Conservation (phyloP, 2,329 filamentous ascomycete species). For the Aspergillus thermomutatus region DNA sequence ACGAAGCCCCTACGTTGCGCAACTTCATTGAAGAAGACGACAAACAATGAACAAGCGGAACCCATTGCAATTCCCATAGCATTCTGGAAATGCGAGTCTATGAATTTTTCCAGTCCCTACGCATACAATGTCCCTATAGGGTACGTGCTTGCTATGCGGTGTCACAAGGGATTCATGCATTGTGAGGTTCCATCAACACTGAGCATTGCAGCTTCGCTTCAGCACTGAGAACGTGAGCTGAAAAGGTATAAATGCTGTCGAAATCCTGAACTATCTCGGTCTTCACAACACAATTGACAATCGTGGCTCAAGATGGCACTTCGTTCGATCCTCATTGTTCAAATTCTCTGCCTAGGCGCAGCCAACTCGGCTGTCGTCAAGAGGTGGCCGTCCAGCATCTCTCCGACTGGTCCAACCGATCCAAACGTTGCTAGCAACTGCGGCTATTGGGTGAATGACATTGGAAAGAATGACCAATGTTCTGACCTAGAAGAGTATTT, state of each 20-base stretch:
- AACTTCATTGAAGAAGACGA: constrained; percentile 20
- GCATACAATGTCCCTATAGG: background rate
- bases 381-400: background rate
- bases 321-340: background rate
- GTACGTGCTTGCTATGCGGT: background rate
- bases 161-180: background rate
- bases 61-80: background rate
- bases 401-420: background rate
- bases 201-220: background rate
- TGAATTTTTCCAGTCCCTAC: background rate
- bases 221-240: background rate
- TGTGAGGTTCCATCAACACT: background rate
- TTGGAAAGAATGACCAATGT: background rate
- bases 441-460: background rate
- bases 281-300: background rate
- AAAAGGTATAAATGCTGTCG: background rate
- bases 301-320: background rate
- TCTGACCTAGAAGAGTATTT: background rate
- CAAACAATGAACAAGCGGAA: background rate
- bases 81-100: background rate
- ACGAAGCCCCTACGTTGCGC: constrained; percentile 20
- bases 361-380: background rate
- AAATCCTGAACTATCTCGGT: background rate
- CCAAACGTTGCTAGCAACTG: background rate
- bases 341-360: background rate